Conservation (phyloP, 2,329 filamentous ascomycete species). For the Fusarium brachygibbosum region DNA sequence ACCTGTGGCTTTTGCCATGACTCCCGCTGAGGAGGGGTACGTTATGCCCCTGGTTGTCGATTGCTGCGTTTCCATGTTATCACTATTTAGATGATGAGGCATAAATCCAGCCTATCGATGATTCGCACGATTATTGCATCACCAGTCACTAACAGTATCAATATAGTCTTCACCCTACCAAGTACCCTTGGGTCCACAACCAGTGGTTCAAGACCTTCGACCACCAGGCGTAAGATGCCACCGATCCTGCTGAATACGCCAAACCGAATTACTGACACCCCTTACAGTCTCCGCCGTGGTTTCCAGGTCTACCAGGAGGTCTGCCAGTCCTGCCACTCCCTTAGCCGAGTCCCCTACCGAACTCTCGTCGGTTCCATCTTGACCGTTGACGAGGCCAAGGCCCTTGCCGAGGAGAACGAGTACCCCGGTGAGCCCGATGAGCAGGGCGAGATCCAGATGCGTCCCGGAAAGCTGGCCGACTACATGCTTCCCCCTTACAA, state of each 20-base stretch:
- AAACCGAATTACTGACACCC: constrained; percentile 36
- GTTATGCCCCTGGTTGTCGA: constrained; percentile 57
- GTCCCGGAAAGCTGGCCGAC: constrained; percentile 97
- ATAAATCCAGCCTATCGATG: constrained; percentile 50
- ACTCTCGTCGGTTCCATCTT: constrained; percentile 89
- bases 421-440: constrained; percentile 99
- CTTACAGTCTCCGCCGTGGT: constrained; percentile 88
- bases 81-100: constrained; percentile 49
- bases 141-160: constrained; percentile 49
- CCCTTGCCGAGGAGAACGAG: constrained; percentile 96
- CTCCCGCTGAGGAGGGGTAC: constrained; percentile 98
- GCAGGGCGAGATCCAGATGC: constrained; percentile 97
- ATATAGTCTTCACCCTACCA: constrained; percentile 85
- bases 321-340: constrained; percentile 97
- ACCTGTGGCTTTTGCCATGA: constrained; percentile 87
- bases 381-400: constrained; percentile 98
- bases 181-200: constrained; percentile 96
- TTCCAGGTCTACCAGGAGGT: constrained; percentile 99
- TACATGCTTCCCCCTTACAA: constrained; percentile 96
- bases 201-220: constrained; percentile 97
- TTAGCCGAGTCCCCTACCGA: constrained; percentile 94
- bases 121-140: constrained; percentile 28
- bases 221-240: constrained; percentile 85
- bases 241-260: constrained; percentile 12
- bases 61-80: constrained; percentile 12